A percentile compares a stretch with the other conserved stretches of the same genome.
phyloP scores from a whole-genome alignment of 768 basidiomycete genomes.

The Scleroderma citrinum region DNA sequence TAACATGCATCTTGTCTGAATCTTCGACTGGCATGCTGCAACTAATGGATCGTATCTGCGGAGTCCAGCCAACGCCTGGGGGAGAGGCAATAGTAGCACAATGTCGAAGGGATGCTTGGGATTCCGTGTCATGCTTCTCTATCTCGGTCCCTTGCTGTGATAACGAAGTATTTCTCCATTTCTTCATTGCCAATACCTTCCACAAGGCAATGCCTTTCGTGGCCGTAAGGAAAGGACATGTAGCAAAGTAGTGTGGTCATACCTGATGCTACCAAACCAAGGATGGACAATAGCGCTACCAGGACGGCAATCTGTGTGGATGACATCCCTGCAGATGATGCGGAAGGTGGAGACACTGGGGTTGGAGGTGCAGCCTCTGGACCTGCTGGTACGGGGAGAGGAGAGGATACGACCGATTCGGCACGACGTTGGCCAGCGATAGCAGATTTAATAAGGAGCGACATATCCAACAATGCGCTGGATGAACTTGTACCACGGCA shows the following conservation, averaged over 20 bases:
- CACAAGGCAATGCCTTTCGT: slow-evolving; percentile 8
- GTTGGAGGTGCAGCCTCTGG: slow-evolving; percentile 6
- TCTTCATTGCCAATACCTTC: slow-evolving; percentile 10
- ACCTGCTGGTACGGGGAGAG: slow-evolving; percentile 3
- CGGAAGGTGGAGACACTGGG: neutral
- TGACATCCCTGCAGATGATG: slow-evolving; percentile 3
- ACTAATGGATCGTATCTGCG: slow-evolving; percentile 29
- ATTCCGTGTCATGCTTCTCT: slow-evolving; percentile 15
- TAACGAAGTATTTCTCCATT: neutral
- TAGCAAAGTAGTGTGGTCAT: slow-evolving; percentile 7
- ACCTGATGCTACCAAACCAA: slow-evolving; percentile 22
- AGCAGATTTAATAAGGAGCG: neutral
- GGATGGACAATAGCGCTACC: slow-evolving; percentile 11
- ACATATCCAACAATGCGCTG: neutral
- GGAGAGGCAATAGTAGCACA: slow-evolving; percentile 22
- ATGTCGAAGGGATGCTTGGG: slow-evolving; percentile 5
- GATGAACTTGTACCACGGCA: neutral
- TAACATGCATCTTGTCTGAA: slow-evolving; percentile 18
- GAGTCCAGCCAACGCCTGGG: slow-evolving; percentile 22
- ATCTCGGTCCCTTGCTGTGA: slow-evolving; percentile 1
- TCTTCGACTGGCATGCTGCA: slow-evolving; percentile 49
- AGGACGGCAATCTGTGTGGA: neutral
- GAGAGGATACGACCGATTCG: neutral
- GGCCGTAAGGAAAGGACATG: neutral
- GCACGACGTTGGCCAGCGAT: neutral